Percentiles rank a stretch among this genome's conserved stretches.
Evolutionary conservation across 257 asterid genomes (phyloP).

Genomic region (Ilex aquifolium): DNA sequence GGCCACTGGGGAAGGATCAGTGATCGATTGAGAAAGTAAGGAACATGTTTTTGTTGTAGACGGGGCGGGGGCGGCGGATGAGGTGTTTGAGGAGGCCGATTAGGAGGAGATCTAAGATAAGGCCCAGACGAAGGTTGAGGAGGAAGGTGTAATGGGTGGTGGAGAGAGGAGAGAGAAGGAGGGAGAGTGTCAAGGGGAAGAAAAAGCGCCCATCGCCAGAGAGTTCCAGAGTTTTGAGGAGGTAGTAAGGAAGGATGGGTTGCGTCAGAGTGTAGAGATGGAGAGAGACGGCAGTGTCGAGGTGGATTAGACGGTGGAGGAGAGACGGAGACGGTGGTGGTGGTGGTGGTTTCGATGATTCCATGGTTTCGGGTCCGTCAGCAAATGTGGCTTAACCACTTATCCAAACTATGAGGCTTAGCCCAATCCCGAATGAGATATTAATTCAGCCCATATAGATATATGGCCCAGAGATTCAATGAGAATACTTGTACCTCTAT

Average conservation of each 20-base stretch:
- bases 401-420: too few species aligned
- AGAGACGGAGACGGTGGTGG: slow-evolving; percentile 27
- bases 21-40: slow-evolving; percentile 83
- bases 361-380: slow-evolving; percentile 14
- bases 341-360: slow-evolving; percentile 9
- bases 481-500: too few species aligned
- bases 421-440: too few species aligned
- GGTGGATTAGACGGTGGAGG: slow-evolving; percentile 38
- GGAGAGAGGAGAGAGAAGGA: slow-evolving; percentile 33
- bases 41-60: slow-evolving; percentile 80
- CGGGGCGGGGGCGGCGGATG: slow-evolving; percentile 75
- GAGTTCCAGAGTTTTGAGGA: slow-evolving; percentile 77
- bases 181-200: slow-evolving; percentile 63
- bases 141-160: slow-evolving; percentile 27
- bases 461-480: too few species aligned
- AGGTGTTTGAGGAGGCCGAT: slow-evolving; percentile 64
- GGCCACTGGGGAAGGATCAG: slow-evolving; percentile 97
- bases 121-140: slow-evolving; percentile 55
- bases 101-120: slow-evolving; percentile 53
- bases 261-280: slow-evolving; percentile 57
- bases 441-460: too few species aligned
- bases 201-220: slow-evolving; percentile 95
- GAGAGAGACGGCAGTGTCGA: slow-evolving; percentile 67
- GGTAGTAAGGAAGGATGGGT: slow-evolving; percentile 57
- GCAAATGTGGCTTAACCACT: too few species aligned